phyloP scores from a whole-genome alignment of 208 protist genomes.

The Jaenimonas drosophilae region DNA sequence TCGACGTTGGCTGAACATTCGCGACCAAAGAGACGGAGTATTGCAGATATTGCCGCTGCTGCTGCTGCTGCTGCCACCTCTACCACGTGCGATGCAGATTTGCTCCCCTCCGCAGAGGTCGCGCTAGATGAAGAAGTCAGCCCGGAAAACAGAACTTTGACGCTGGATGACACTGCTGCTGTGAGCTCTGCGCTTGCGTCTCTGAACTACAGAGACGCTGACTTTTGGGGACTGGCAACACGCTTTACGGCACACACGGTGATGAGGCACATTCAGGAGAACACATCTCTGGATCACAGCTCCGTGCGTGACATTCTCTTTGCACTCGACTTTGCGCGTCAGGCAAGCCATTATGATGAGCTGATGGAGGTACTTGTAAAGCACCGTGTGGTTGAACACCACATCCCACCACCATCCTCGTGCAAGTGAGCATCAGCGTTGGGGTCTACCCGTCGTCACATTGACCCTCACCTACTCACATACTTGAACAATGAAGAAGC shows the following conservation, averaged over 20 bases:
- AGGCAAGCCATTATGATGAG: constrained; percentile 24
- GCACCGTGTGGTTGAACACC: constrained; percentile 16
- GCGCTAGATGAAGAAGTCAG: no score
- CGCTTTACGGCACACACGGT: constrained; percentile 15
- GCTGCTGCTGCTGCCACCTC: no score
- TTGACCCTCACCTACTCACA: no score
- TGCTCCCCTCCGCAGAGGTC: no score
- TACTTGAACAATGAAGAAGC: no score
- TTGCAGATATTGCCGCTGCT: no score
- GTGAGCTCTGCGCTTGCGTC: constrained; percentile 20
- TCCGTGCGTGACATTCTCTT: constrained; percentile 56
- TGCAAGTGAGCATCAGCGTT: no score
- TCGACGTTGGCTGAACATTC: no score
- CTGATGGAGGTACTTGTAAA: constrained; percentile 55
- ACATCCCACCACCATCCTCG: constrained; percentile 41
- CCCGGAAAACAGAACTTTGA: no score
- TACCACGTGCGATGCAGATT: no score
- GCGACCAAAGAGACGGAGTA: no score
- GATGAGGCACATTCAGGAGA: constrained; percentile 1
- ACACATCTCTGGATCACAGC: constrained; percentile 14
- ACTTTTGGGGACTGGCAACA: constrained; percentile 29
- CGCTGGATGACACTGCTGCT: not conserved
- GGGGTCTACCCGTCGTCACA: no score
- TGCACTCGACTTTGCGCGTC: constrained; percentile 50
- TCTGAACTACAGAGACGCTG: constrained; percentile 18